Evolutionary conservation across 2,329 filamentous ascomycete species (phyloP).

Genomic region (Pezicula radicicola): DNA sequence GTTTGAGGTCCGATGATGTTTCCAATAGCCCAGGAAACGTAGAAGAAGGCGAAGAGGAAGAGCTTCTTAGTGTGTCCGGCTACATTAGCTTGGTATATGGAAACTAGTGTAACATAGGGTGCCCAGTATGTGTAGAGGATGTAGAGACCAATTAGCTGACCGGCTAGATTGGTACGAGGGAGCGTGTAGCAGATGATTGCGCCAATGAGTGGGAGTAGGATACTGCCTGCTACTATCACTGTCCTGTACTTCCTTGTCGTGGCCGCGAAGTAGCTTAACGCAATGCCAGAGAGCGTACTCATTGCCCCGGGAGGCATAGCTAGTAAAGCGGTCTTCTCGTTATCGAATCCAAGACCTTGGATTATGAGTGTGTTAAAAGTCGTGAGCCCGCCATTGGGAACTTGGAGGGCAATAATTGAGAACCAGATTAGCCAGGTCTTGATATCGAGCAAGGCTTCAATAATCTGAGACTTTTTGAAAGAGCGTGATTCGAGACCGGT

Average conservation of each 20-base stretch:
- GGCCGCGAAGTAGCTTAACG: conserved; percentile 1
- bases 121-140: conserved; percentile 31
- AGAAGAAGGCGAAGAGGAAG: conserved; percentile 37
- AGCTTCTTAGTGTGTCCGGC: conserved; percentile 44
- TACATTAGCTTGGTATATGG: conserved; percentile 30
- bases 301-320: conserved; percentile 41
- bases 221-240: conserved; percentile 22
- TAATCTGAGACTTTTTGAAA: conserved; percentile 12
- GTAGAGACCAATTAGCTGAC: conserved; percentile 28
- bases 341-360: conserved; percentile 36
- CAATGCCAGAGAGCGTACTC: conserved; percentile 25
- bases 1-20: conserved; percentile 7
- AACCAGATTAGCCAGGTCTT: conserved; percentile 30
- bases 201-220: conserved; percentile 29
- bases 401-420: conserved; percentile 38
- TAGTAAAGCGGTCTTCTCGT: conserved; percentile 38
- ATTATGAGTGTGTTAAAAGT: conserved; percentile 39
- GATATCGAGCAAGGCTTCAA: conserved; percentile 37
- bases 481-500: conserved; percentile 8
- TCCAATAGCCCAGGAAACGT: conserved; percentile 29
- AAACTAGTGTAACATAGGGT: conserved; percentile 20
- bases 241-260: conserved; percentile 12
- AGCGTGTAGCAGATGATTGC: conserved; percentile 29
- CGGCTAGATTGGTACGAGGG: conserved; percentile 27
- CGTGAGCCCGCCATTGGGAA: conserved; percentile 52